A percentile compares a stretch with the other conserved stretches of the same genome.
Evolutionary conservation across 371 early-diverging fungal genomes (phyloP).

Genomic region (Mucor saturninus): DNA sequence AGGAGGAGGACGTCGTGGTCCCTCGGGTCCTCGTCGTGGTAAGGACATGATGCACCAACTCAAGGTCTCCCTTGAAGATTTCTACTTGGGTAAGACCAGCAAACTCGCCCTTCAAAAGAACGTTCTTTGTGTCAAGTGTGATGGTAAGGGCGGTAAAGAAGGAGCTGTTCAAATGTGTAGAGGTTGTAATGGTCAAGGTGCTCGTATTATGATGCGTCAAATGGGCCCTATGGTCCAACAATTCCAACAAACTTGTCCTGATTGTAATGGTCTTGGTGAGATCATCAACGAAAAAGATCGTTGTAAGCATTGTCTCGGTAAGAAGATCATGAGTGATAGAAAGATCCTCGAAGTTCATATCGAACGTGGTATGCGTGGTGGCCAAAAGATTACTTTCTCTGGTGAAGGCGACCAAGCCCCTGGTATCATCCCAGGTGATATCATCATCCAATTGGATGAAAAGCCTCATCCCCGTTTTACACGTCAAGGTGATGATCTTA

Average conservation of each 20-base stretch:
- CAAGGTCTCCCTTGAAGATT: slow-evolving; percentile 90
- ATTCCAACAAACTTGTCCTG: slow-evolving; percentile 79
- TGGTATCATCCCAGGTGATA: slow-evolving; percentile 77
- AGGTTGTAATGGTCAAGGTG: slow-evolving; percentile 85
- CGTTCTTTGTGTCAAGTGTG: slow-evolving; percentile 79
- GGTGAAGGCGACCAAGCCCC: slow-evolving; percentile 93
- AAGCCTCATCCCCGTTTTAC: slow-evolving; percentile 84
- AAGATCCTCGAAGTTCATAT: slow-evolving; percentile 88
- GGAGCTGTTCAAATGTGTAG: slow-evolving; percentile 72
- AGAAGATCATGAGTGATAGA: slow-evolving; percentile 77
- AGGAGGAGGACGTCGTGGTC: slow-evolving; percentile 54
- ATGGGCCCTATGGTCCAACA: slow-evolving; percentile 98
- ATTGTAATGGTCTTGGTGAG: slow-evolving; percentile 90
- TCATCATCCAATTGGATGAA: slow-evolving; percentile 90
- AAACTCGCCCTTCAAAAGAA: slow-evolving; percentile 90
- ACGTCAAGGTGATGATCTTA: slow-evolving; percentile 88
- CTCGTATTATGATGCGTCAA: slow-evolving; percentile 86
- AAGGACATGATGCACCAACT: slow-evolving; percentile 80
- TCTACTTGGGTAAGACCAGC: slow-evolving; percentile 91
- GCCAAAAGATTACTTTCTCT: slow-evolving; percentile 89
- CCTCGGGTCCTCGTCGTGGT: slow-evolving; percentile 49
- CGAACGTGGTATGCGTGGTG: slow-evolving; percentile 95
- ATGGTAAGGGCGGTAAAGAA: slow-evolving; percentile 82
- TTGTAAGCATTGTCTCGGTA: slow-evolving; percentile 89
- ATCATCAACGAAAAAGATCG: slow-evolving; percentile 86